phyloP scores from a whole-genome alignment of 2,329 filamentous ascomycete genomes.

The Leptographium lundbergii region DNA sequence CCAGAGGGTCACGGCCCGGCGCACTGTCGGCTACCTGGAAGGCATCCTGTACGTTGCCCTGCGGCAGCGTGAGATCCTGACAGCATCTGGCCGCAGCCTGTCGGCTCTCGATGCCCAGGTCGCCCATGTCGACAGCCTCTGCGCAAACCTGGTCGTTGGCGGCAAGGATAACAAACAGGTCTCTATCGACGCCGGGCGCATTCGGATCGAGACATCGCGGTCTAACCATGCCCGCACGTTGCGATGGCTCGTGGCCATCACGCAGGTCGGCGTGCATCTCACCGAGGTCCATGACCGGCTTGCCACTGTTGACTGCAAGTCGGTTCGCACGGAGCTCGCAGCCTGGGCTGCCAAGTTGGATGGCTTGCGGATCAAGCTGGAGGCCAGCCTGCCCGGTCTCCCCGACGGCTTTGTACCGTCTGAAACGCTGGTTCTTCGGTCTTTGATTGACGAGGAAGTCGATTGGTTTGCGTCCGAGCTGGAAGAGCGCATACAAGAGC shows the following conservation, averaged over 20 bases:
- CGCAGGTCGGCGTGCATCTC: conserved; percentile 49
- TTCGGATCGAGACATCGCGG: conserved; percentile 3
- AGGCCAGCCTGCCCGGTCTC: conserved; percentile 31
- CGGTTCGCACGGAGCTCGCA: conserved; percentile 31
- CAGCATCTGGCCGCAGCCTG: conserved; percentile 10
- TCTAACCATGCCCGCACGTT: conserved; percentile 19
- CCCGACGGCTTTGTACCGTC: conserved; percentile 37
- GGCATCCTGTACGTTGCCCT: conserved; percentile 60
- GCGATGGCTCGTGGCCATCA: conserved; percentile 56
- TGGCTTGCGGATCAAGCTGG: conserved; percentile 24
- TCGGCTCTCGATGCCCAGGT: conserved; percentile 8
- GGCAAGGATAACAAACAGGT: not conserved
- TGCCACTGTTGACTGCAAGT: conserved; percentile 35
- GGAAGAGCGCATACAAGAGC: conserved; percentile 25
- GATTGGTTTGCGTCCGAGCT: conserved; percentile 28
- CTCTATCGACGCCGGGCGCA: not conserved
- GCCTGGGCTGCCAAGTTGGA: conserved; percentile 34
- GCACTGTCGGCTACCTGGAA: conserved; percentile 78
- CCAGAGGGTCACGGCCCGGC: conserved; percentile 63
- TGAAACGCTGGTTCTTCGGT: conserved; percentile 20
- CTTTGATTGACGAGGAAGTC: conserved; percentile 24
- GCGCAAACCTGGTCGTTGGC: not conserved
- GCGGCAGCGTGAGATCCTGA: conserved; percentile 42
- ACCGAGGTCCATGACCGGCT: conserved; percentile 56
- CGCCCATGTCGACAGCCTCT: conserved; percentile 4